Conservation (phyloP, 352 stramenopile species). For the Phytophthora pluvialis region DNA sequence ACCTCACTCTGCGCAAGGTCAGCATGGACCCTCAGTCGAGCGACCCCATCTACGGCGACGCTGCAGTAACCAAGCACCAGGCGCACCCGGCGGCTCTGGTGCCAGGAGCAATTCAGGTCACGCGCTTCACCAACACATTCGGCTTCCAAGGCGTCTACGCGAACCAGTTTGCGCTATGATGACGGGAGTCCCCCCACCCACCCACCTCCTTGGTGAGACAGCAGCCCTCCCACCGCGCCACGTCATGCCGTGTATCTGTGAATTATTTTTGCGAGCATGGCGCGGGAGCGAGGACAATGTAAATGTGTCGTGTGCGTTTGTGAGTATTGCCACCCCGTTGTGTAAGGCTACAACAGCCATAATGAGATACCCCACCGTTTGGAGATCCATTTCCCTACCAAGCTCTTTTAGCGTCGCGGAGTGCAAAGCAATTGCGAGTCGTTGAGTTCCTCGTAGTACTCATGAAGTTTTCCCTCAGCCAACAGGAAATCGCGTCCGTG, state of each 20-base stretch:
- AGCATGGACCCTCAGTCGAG: slow-evolving; percentile 21
- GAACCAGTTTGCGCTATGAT: slow-evolving; percentile 37
- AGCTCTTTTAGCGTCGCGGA: not conserved
- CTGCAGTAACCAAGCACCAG: slow-evolving; percentile 21
- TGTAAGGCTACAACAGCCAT: slow-evolving; percentile 17
- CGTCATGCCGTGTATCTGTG: slow-evolving; percentile 18
- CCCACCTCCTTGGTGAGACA: not conserved
- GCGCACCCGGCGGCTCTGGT: slow-evolving; percentile 24
- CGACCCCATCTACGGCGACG: slow-evolving; percentile 21
- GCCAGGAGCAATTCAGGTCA: slow-evolving; percentile 34
- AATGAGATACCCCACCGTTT: slow-evolving; percentile 21
- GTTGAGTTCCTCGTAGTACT: too few species aligned
- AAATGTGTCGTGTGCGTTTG: slow-evolving; percentile 13
- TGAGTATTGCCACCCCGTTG: slow-evolving; percentile 13
- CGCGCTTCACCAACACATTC: slow-evolving; percentile 40
- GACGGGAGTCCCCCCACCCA: not conserved
- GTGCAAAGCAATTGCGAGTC: too few species aligned
- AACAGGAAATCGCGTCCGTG: too few species aligned
- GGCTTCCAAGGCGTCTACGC: slow-evolving; percentile 37
- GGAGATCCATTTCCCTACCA: not conserved
- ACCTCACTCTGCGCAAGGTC: slow-evolving; percentile 59
- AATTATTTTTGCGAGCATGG: slow-evolving; percentile 29
- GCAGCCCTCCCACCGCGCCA: slow-evolving; percentile 1
- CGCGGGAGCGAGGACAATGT: slow-evolving; percentile 2
- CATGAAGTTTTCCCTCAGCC: too few species aligned